A percentile compares a stretch with the other conserved stretches of the same genome.
phyloP scores from a whole-genome alignment of 2,329 filamentous ascomycete species.

The Volutella citrinella region DNA sequence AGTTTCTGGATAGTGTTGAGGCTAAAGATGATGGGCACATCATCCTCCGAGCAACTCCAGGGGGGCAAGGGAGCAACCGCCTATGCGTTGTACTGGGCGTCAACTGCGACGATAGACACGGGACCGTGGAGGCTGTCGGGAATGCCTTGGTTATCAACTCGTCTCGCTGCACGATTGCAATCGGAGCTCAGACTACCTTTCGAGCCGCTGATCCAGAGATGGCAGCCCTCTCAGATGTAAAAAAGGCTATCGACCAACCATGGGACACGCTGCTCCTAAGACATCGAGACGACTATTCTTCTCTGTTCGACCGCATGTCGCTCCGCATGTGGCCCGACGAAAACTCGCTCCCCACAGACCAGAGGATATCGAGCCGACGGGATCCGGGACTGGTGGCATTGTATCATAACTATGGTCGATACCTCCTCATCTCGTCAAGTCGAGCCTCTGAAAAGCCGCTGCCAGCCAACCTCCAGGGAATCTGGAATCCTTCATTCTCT shows the following conservation, averaged over 20 bases:
- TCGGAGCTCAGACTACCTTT: slow-evolving; percentile 22
- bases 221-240: slow-evolving; percentile 20
- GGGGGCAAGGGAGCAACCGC: slow-evolving; percentile 18
- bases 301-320: slow-evolving; percentile 13
- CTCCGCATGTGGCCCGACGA: slow-evolving; percentile 19
- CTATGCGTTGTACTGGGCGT: slow-evolving; percentile 15
- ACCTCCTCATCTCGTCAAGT: slow-evolving; percentile 28
- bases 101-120: slow-evolving; percentile 1
- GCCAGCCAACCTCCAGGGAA: slow-evolving; percentile 33
- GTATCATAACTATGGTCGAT: slow-evolving; percentile 31
- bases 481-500: slow-evolving; percentile 31
- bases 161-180: slow-evolving; percentile 13
- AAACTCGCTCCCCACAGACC: slow-evolving; percentile 18
- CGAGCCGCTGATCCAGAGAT: slow-evolving; percentile 15
- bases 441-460: slow-evolving; percentile 20
- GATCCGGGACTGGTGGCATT: slow-evolving; percentile 27
- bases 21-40: slow-evolving; percentile 14
- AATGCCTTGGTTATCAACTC: slow-evolving; percentile 14
- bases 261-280: slow-evolving; percentile 13
- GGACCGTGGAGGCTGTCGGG: slow-evolving; percentile 12
- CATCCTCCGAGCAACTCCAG: slow-evolving; percentile 17
- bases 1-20: slow-evolving; percentile 21
- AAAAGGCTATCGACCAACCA: slow-evolving; percentile 12
- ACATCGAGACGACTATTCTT: slow-evolving; percentile 18
- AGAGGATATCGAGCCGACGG: slow-evolving; percentile 9